These are phyloP conservation scores for Fraxinus angustifolia DNA, from an alignment of 305 asterid species.

Conservation along the genomic window DNA sequence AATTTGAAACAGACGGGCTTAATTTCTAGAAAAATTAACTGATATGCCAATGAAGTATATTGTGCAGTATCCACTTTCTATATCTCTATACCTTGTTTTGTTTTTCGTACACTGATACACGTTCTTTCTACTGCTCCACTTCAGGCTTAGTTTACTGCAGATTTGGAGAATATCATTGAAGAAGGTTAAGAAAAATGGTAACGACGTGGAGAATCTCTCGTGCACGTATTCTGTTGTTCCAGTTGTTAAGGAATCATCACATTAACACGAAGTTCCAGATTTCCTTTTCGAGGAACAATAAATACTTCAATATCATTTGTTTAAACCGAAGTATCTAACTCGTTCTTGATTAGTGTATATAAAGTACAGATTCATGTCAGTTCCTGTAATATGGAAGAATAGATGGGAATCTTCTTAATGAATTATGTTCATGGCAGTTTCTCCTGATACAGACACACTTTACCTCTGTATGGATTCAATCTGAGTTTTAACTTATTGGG, in stretches of 20 bases:
- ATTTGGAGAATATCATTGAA: slow-evolving; percentile 71
- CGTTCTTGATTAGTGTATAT: neutral
- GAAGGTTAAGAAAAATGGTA: slow-evolving; percentile 51
- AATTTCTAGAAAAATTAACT: neutral
- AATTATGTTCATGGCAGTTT: neutral
- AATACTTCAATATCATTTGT: neutral
- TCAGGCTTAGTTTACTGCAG: slow-evolving; percentile 66
- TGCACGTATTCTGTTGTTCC: slow-evolving; percentile 53
- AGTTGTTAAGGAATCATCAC: slow-evolving; percentile 42
- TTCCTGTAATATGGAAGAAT: neutral
- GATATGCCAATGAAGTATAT: neutral
- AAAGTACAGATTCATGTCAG: neutral
- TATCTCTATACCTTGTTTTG: neutral
- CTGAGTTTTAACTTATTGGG: neutral
- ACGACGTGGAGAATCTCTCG: slow-evolving; percentile 37
- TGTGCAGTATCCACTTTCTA: neutral
- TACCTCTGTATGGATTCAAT: neutral
- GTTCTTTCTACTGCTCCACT: slow-evolving; percentile 18
- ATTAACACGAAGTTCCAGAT: slow-evolving; percentile 15
- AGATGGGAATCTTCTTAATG: neutral
- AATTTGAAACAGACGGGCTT: too few relatives aligned
- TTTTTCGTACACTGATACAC: neutral
- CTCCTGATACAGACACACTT: neutral
- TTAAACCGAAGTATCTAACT: neutral
- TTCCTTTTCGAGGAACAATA: neutral